phyloP scores from a whole-genome alignment of 768 basidiomycete genomes.

The Leucosporidium yakuticum region DNA sequence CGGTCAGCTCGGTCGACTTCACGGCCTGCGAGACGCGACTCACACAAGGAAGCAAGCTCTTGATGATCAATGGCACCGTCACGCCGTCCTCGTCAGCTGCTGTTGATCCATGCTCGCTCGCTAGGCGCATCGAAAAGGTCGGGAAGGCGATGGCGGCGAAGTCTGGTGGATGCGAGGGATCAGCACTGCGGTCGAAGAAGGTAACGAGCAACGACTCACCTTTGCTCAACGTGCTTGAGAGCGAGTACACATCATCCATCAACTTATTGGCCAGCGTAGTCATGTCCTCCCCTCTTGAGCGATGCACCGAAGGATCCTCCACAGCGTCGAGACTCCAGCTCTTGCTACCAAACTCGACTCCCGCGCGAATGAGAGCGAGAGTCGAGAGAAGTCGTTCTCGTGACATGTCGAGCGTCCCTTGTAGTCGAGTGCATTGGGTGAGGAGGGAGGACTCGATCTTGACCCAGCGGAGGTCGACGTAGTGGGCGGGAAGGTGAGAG shows the following conservation, averaged over 20 bases:
- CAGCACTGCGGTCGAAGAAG: neutral
- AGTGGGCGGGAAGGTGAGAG: conserved; percentile 66
- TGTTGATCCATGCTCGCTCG: neutral
- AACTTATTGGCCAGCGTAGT: conserved; percentile 19
- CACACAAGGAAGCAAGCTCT: conserved; percentile 71
- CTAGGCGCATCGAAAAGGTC: conserved; percentile 28
- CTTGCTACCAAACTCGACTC: conserved; percentile 40
- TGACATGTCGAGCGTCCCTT: conserved; percentile 48
- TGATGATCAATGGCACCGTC: conserved; percentile 54
- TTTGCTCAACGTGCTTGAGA: conserved; percentile 36
- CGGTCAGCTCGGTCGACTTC: neutral
- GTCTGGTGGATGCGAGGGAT: conserved; percentile 49
- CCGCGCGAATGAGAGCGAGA: conserved; percentile 54
- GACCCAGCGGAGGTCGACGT: conserved; percentile 42
- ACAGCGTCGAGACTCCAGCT: conserved; percentile 54
- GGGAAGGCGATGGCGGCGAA: conserved; percentile 55
- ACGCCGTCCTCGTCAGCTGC: conserved; percentile 30
- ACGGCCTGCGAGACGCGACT: conserved; percentile 37
- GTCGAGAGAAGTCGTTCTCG: conserved; percentile 51
- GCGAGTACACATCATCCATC: conserved; percentile 34
- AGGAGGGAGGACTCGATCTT: conserved; percentile 32
- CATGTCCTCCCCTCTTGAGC: neutral
- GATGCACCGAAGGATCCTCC: conserved; percentile 1
- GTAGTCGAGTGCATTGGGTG: conserved; percentile 15
- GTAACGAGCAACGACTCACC: conserved; percentile 29